Conservation (phyloP, 129 eudicot genomes). For the Pittosporum tobira region DNA sequence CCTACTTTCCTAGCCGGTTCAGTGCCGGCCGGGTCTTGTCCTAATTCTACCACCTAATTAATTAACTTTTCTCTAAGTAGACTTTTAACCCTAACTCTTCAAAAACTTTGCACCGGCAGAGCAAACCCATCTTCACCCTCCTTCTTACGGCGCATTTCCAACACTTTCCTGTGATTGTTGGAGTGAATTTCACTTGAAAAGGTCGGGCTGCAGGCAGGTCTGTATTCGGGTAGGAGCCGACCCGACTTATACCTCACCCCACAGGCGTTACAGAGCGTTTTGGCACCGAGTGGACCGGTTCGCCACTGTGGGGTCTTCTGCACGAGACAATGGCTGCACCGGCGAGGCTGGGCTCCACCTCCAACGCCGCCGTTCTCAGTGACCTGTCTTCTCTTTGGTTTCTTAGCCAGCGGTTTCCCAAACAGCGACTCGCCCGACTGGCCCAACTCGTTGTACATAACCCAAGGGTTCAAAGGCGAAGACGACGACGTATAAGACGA, state of each 20-base stretch:
- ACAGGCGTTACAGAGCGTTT: conserved; percentile 88
- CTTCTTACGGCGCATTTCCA: conserved; percentile 83
- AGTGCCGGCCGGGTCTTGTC: conserved; percentile 26
- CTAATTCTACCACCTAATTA: conserved; percentile 7
- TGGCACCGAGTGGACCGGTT: conserved; percentile 81
- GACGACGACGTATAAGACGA: conserved; percentile 34
- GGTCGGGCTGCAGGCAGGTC: conserved; percentile 93
- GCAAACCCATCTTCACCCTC: conserved; percentile 35
- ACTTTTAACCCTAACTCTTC: conserved; percentile 20
- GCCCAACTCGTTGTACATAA: conserved; percentile 7
- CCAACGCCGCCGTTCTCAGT: conserved; percentile 15
- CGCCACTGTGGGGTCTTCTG: conserved; percentile 98
- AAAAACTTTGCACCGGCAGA: conserved; percentile 53
- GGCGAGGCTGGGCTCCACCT: conserved; percentile 33
- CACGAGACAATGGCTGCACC: conserved; percentile 63
- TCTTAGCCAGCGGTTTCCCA: conserved; percentile 38
- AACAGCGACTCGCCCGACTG: conserved; percentile 46
- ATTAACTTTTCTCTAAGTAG: not conserved
- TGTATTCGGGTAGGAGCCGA: conserved; percentile 78
- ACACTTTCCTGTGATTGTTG: conserved; percentile 76
- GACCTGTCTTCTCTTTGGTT: conserved; percentile 22
- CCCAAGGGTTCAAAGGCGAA: conserved; percentile 25
- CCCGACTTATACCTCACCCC: conserved; percentile 95
- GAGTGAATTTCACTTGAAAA: conserved; percentile 67
- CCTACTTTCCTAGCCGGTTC: conserved; percentile 7